A percentile compares a stretch with the other conserved stretches of the same genome.
phyloP scores from a whole-genome alignment of 2,329 filamentous ascomycete genomes.

The Tolypocladium paradoxum region DNA sequence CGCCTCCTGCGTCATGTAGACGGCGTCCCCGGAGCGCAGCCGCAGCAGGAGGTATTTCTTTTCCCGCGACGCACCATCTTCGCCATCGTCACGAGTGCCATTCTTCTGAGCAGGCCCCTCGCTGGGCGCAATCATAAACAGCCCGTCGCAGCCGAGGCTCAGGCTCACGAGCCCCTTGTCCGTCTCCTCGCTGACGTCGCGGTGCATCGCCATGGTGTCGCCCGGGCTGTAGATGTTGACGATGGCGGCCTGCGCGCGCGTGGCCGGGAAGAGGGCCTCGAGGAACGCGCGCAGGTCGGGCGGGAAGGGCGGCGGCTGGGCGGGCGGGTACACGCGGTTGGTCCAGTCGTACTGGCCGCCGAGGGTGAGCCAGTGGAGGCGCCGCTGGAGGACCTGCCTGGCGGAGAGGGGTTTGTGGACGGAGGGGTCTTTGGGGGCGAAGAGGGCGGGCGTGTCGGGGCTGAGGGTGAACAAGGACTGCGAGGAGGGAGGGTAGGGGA shows the following conservation, averaged over 20 bases:
- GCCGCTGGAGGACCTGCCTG: slow-evolving; percentile 61
- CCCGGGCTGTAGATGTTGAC: slow-evolving; percentile 87
- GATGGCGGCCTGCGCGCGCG: slow-evolving; percentile 78
- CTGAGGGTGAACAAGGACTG: slow-evolving; percentile 44
- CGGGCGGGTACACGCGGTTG: slow-evolving; percentile 64
- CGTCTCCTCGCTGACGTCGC: slow-evolving; percentile 83
- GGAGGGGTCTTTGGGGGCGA: slow-evolving; percentile 56
- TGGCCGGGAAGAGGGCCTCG: slow-evolving; percentile 61
- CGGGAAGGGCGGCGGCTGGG: slow-evolving; percentile 62
- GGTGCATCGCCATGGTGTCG: slow-evolving; percentile 84
- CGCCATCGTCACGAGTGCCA: slow-evolving; percentile 10
- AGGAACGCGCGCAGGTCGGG: slow-evolving; percentile 59
- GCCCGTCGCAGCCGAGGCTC: slow-evolving; percentile 78
- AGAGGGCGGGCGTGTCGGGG: slow-evolving; percentile 40
- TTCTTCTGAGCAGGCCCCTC: no score
- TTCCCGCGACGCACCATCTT: slow-evolving; percentile 8
- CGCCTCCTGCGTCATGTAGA: slow-evolving; percentile 76
- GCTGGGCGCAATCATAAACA: slow-evolving; percentile 74
- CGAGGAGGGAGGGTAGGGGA: slow-evolving; percentile 46
- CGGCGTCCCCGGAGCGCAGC: slow-evolving; percentile 73
- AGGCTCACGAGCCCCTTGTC: slow-evolving; percentile 72
- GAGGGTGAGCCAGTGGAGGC: slow-evolving; percentile 86
- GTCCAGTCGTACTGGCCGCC: slow-evolving; percentile 98
- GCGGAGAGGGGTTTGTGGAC: slow-evolving; percentile 67
- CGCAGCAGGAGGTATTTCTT: slow-evolving; percentile 50